Base-by-base conservation (phyloP, 73 alveolate genomes). In the Paramecium biaurelia region DNA sequence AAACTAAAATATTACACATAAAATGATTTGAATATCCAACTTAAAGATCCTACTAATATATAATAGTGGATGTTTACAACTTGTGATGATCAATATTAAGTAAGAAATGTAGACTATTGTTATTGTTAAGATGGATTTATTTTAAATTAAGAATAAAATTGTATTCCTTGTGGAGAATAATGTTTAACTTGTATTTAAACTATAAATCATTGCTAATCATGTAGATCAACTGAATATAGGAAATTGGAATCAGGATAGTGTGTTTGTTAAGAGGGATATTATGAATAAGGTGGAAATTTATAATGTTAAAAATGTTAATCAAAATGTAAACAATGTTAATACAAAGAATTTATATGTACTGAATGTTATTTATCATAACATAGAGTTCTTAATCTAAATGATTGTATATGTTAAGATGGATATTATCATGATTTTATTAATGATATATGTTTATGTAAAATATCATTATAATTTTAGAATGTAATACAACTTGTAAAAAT, bases 191-290 rank as follows among this genome's bases (percentile, higher is more conserved):
- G 68, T 21, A 18, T 53, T 18, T 1, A 0, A 5, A 1, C 30
- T 53, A n/a, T 23, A 23, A 23, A 3, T 21, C 12, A 18, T 15
- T 79, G 90, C 43, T 7, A 24, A 12, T 20, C 70, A 10, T 79
- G 90, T 26, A 23, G 14, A 3, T 6, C 76, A 3, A 1, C 56
- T 43, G 18, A 79, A 43, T 1, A 30, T 79, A 5, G 90, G 0
- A n/a, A 2, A 42, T 79, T 43, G 7, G 20, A 79, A 30, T 38
- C 70, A 24, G 34, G 56, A 41, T 30, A 41, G 2, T 79, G 90
- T 26, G 5, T 43, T 79, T 79, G 90, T 47, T 38, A 41, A 14
- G 90, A 79, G 0, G 90, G 90, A 41, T 79, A 79, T 42, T 79
- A 6, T 47, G 35, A 79, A 47, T 4, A 38, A 18, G 0, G 1